Conservation (phyloP, 371 early-diverging fungal species). For the Sporodiniella umbellata region DNA sequence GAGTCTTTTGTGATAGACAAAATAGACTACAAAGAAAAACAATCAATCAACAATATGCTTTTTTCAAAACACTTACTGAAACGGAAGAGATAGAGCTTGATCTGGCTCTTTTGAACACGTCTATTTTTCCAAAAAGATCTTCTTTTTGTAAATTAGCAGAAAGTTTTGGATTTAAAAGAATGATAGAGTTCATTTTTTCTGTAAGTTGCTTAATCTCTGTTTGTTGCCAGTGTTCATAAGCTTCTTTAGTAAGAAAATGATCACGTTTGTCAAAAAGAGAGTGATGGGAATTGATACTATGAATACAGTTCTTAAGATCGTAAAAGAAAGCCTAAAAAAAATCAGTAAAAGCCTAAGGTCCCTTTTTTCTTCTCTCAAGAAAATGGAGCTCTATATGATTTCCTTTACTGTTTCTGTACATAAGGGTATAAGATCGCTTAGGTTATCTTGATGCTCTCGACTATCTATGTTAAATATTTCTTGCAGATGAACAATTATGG, state of each 20-base stretch:
- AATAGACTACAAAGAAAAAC: background rate
- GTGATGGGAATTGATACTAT: slow-evolving; percentile 26
- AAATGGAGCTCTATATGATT: no score
- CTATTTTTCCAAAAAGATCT: slow-evolving; percentile 13
- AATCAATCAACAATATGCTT: no score
- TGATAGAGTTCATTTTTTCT: slow-evolving; percentile 26
- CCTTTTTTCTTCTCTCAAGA: background rate
- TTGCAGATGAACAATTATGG: slow-evolving; percentile 24
- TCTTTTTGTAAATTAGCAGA: slow-evolving; percentile 11
- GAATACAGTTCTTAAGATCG: slow-evolving; percentile 28
- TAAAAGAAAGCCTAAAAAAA: slow-evolving; percentile 20
- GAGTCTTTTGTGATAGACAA: background rate
- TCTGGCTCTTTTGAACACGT: slow-evolving; percentile 5
- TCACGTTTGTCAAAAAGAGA: slow-evolving; percentile 24
- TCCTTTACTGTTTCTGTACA: slow-evolving; percentile 33
- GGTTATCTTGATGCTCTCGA: slow-evolving; percentile 17
- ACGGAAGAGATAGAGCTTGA: background rate
- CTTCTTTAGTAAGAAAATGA: slow-evolving; percentile 18
- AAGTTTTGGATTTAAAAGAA: slow-evolving; percentile 27
- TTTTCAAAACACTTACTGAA: background rate
- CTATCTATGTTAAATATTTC: slow-evolving; percentile 23
- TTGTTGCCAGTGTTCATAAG: slow-evolving; percentile 31
- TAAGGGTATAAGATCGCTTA: slow-evolving; percentile 14
- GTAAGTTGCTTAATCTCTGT: slow-evolving; percentile 29
- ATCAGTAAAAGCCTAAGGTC: background rate